phyloP scores from a whole-genome alignment of 192 early-diverging fungal species.

The Globomyces pollinis-pini region DNA sequence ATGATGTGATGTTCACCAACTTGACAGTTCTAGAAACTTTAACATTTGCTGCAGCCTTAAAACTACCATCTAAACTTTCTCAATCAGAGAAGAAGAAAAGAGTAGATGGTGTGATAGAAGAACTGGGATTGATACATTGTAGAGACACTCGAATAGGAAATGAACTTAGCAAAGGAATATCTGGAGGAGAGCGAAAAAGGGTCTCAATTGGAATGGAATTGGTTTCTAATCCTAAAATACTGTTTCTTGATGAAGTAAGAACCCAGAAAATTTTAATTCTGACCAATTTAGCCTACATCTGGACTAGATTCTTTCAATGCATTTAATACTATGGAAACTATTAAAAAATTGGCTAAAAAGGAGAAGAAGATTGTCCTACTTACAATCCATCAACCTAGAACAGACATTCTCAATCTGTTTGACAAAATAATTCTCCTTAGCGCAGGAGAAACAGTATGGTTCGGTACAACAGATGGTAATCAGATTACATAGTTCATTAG shows the following conservation, averaged over 20 bases:
- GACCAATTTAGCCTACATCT: conserved; percentile 30
- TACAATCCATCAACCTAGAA: conserved; percentile 35
- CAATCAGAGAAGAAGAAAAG: conserved; percentile 33
- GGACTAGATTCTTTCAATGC: conserved; percentile 67
- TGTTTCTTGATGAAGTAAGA: conserved; percentile 67
- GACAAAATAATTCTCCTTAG: conserved; percentile 42
- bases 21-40: conserved; percentile 23
- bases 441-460: conserved; percentile 28
- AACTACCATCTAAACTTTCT: conserved; percentile 41
- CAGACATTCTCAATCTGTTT: conserved; percentile 48
- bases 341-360: conserved; percentile 23
- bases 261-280: too few species aligned
- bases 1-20: conserved; percentile 41
- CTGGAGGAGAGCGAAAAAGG: conserved; percentile 58
- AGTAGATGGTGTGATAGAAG: conserved; percentile 50
- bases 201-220: conserved; percentile 40
- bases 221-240: conserved; percentile 31
- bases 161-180: conserved; percentile 44
- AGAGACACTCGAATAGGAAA: conserved; percentile 50
- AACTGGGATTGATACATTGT: conserved; percentile 47
- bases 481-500: background rate
- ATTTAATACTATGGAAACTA: conserved; percentile 52
- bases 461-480: conserved; percentile 12
- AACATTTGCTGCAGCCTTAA: conserved; percentile 26
- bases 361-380: conserved; percentile 12